A percentile compares a stretch with the other conserved stretches of the same genome.
Conservation (phyloP, 345 rosid genomes). For the Lepidium didymum region DNA sequence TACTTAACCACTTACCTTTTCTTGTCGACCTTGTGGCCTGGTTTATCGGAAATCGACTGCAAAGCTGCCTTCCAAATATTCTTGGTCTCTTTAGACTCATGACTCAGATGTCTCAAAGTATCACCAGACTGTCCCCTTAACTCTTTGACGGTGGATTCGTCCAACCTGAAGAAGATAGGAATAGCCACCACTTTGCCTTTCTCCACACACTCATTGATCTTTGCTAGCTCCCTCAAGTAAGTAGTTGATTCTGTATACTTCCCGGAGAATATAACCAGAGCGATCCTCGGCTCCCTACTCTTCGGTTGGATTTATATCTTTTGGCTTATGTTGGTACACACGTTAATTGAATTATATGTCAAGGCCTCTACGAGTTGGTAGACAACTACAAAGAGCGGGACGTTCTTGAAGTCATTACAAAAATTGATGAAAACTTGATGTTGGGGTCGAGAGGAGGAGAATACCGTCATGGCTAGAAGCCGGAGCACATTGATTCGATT, state of each 20-base stretch:
- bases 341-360: not conserved
- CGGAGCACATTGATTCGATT: not conserved
- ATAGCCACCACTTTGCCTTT: not conserved
- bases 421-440: slow-evolving; percentile 4
- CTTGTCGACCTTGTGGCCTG: not conserved
- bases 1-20: not conserved
- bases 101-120: not conserved
- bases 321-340: not conserved
- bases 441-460: not conserved
- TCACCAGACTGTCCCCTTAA: not conserved
- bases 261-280: slow-evolving; percentile 12
- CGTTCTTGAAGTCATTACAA: not conserved
- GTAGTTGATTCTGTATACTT: not conserved
- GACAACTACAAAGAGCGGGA: not conserved
- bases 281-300: not conserved
- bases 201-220: not conserved
- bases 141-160: not conserved
- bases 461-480: not conserved
- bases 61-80: not conserved
- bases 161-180: slow-evolving; percentile 8
- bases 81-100: not conserved
- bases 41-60: not conserved
- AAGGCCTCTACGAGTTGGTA: not conserved
- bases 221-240: not conserved
- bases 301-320: not conserved